Conservation (phyloP, 768 basidiomycete genomes). For the Psilocybe sp. region DNA sequence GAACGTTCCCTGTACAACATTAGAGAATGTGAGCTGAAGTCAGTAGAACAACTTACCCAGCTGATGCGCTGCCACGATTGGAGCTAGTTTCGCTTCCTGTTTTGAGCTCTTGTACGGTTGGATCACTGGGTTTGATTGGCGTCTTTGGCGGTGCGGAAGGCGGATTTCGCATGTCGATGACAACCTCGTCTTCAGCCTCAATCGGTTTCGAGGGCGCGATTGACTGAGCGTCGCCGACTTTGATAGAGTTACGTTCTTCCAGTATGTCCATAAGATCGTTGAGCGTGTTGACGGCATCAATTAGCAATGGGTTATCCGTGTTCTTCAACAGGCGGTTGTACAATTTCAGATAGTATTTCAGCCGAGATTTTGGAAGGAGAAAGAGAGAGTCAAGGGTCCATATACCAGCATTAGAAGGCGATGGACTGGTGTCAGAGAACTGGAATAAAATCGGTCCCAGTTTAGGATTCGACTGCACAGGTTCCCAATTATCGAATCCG, state of each 20-base stretch:
- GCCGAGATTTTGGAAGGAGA: constrained; percentile 75
- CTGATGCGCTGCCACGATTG: constrained; percentile 48
- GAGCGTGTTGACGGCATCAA: constrained; percentile 78
- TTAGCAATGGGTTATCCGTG: constrained; percentile 82
- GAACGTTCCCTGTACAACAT: constrained; percentile 44
- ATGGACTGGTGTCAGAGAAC: constrained; percentile 65
- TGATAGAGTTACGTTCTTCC: constrained; percentile 54
- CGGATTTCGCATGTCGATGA: constrained; percentile 50
- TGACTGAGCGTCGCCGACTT: constrained; percentile 37
- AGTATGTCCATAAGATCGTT: constrained; percentile 68
- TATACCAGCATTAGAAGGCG: constrained; percentile 36
- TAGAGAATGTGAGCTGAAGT: constrained; percentile 7
- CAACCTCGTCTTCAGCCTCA: constrained; percentile 53
- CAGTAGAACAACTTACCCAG: constrained; percentile 42
- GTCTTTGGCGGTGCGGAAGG: constrained; percentile 24
- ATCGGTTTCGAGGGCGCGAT: constrained; percentile 15
- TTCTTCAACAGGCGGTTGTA: constrained; percentile 84
- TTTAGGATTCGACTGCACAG: constrained; percentile 72
- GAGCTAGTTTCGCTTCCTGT: constrained; percentile 50
- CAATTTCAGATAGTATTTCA: constrained; percentile 91
- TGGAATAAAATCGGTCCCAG: constrained; percentile 63
- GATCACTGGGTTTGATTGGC: constrained; percentile 14
- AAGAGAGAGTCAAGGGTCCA: constrained; percentile 93
- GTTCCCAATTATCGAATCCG: constrained; percentile 84
- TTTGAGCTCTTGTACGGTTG: constrained; percentile 24